Conservation (phyloP, 352 stramenopile species). For the Globisporangium irregulare region DNA sequence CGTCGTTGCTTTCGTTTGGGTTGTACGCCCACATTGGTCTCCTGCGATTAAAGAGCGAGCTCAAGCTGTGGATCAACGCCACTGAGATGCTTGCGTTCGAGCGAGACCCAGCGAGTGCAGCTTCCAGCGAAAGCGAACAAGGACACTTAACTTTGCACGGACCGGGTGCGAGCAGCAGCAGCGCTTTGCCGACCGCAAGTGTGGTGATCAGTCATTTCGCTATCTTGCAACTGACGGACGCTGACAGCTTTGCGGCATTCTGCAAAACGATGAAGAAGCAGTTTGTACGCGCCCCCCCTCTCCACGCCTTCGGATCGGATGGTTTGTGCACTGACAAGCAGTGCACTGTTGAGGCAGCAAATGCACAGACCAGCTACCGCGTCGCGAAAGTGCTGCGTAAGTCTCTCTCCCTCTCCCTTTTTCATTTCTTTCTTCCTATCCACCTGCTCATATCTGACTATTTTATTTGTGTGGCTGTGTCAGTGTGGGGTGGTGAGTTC, state of each 20-base stretch:
- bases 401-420: conserved; percentile 11
- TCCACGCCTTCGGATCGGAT: conserved; percentile 36
- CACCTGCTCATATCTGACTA: background rate
- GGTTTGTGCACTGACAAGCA: conserved; percentile 26
- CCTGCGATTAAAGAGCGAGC: background rate
- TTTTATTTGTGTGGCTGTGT: conserved; percentile 11
- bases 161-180: background rate
- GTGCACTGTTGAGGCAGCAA: conserved; percentile 32
- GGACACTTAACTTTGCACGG: conserved; percentile 21
- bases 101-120: background rate
- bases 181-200: background rate
- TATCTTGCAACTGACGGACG: conserved; percentile 24
- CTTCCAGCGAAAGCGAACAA: background rate
- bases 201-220: conserved; percentile 45
- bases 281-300: conserved; percentile 44
- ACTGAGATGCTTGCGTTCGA: background rate
- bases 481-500: conserved; percentile 74
- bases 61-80: conserved; percentile 19
- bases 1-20: conserved; percentile 9
- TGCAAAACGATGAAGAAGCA: conserved; percentile 35
- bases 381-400: conserved; percentile 53
- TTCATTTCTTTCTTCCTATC: background rate
- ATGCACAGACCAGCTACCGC: conserved; percentile 43
- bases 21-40: conserved; percentile 23
- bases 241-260: conserved; percentile 24